Conservation (phyloP, 352 stramenopile species). For the Phytophthora kernoviae region DNA sequence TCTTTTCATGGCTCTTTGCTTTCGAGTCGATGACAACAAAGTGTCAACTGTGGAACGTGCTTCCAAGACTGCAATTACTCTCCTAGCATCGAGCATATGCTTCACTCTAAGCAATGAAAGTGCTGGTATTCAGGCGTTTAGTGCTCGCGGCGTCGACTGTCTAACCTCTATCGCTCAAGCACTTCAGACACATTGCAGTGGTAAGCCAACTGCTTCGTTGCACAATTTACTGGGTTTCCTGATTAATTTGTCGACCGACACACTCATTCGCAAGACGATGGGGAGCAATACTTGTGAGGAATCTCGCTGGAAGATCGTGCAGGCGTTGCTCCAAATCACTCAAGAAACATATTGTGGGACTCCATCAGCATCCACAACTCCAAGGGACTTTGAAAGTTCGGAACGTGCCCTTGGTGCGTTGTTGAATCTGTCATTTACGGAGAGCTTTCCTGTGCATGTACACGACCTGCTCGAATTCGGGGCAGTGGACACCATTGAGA, state of each 20-base stretch:
- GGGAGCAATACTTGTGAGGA: constrained; percentile 19
- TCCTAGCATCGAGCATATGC: constrained; percentile 50
- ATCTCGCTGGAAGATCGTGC: constrained; percentile 28
- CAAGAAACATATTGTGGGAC: constrained; percentile 5
- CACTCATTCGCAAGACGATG: constrained; percentile 26
- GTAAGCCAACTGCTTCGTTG: constrained; percentile 7
- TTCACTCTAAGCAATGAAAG: constrained; percentile 59
- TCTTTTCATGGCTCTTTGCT: constrained; percentile 29
- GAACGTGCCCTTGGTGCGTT: constrained; percentile 62
- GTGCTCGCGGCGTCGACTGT: constrained; percentile 3
- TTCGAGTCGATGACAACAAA: neutral
- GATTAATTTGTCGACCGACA: constrained; percentile 62
- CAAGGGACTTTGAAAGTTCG: constrained; percentile 7
- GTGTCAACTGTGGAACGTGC: constrained; percentile 9
- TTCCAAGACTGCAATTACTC: constrained; percentile 13
- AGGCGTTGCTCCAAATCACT: constrained; percentile 17
- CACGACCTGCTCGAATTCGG: constrained; percentile 36
- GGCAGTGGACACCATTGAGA: constrained; percentile 18
- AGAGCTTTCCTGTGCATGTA: constrained; percentile 35
- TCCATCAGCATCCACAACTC: neutral
- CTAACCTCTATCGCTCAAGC: constrained; percentile 13
- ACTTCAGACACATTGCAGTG: constrained; percentile 12
- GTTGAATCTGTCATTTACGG: constrained; percentile 69
- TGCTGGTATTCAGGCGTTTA: constrained; percentile 31
- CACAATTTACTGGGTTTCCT: constrained; percentile 57